phyloP scores from a whole-genome alignment of 345 rosid species.

The Salix brachista region DNA sequence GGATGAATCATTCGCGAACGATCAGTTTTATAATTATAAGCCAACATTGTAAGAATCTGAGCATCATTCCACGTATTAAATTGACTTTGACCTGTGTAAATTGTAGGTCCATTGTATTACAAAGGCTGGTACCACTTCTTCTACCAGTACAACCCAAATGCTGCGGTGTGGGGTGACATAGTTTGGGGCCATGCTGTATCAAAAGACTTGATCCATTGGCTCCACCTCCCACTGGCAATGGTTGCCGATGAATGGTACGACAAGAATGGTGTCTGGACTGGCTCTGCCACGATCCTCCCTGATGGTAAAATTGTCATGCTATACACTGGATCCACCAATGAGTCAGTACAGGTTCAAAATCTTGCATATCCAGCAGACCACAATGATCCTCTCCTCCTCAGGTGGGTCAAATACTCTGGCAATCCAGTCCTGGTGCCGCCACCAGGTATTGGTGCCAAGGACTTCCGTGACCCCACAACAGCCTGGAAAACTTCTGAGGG shows the following conservation, averaged over 20 bases:
- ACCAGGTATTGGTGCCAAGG: constrained; percentile 48
- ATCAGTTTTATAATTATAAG: neutral
- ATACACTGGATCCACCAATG: constrained; percentile 76
- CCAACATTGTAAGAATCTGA: neutral
- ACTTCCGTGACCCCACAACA: constrained; percentile 94
- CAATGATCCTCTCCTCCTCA: constrained; percentile 64
- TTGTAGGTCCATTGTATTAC: constrained; percentile 77
- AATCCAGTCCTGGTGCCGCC: constrained; percentile 83
- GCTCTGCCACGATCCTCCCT: constrained; percentile 83
- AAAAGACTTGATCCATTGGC: constrained; percentile 75
- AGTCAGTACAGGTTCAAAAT: constrained; percentile 77
- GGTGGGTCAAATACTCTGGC: constrained; percentile 63
- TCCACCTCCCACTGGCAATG: constrained; percentile 84
- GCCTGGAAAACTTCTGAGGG: constrained; percentile 82
- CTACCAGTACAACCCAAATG: constrained; percentile 89
- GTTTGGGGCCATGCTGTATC: constrained; percentile 98
- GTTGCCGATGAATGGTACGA: constrained; percentile 84
- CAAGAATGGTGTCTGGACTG: constrained; percentile 78
- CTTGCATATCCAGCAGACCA: constrained; percentile 78
- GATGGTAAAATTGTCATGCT: constrained; percentile 74
- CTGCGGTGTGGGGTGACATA: constrained; percentile 84
- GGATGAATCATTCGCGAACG: no score
- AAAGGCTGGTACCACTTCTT: constrained; percentile 95
- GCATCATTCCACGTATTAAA: neutral
- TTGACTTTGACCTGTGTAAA: neutral